Evolutionary conservation across 2,329 filamentous ascomycete species (phyloP), one percentile per base, ranked within the genome.

Genomic region (Tolypocladium capitatum): DNA sequence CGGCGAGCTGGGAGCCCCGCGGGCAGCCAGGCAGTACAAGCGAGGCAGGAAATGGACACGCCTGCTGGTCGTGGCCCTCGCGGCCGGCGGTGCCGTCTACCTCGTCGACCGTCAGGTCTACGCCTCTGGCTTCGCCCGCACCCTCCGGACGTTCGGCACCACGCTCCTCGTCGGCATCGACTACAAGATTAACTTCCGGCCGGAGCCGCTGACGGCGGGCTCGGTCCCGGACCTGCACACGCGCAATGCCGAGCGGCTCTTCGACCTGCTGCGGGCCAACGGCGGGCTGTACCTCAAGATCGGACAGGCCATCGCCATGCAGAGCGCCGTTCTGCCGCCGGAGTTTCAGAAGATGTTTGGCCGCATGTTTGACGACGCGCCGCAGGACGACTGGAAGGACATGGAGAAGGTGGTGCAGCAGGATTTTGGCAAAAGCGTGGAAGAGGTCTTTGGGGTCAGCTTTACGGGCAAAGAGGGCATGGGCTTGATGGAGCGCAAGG

Each of bases 221-320:
- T 83, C 80, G 20, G 80, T 94, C 36, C 74, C 78, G 38, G 86
- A 88, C 49, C 69, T 97, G 45, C 92, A 98, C 66, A 71, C 76
- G 34, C 82, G 92, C 51, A 94, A 85, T 60, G 92, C 92, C 0
- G 80, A 89, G 68, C 76, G 86, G 27, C 70, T 97, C 34, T 94
- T 87, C 51, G 75, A 91, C 30, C 69, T 98, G 52, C 73, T 97
- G 55, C 77, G 86, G 27, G 71, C 78, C 48, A 98, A 98, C 73
- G 91, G 92, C 51, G 92, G 92, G 0, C 68, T 98, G 18, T 98
- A 97, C 62, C 74, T 97, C 61, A 98, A 98, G 74, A 96, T 98
- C 49, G 92, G 92, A 1, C 92, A 98, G 72, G 92, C 92, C 5
- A 91, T 98, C 55, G 92, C 91, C 14, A 97, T 97, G 92, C 92